These are phyloP conservation scores for Marchantia polymorpha DNA, from an alignment of 225 moss, liverwort and hornwort species.

Conservation along the genomic window DNA sequence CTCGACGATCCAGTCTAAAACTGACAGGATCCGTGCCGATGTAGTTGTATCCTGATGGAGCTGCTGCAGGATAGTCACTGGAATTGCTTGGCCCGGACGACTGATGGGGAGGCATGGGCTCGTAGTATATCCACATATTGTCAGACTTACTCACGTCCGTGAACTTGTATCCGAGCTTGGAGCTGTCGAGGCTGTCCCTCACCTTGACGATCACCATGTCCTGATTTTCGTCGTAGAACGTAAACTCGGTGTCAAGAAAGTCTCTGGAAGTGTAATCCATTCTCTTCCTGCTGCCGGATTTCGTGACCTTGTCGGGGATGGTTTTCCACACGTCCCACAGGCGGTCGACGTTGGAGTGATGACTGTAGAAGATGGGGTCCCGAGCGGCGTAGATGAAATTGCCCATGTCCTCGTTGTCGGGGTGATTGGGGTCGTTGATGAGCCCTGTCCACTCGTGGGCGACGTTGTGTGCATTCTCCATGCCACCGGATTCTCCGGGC, in stretches of 20 bases:
- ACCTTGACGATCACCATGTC: not conserved
- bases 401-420: conserved; percentile 30
- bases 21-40: not conserved
- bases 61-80: not conserved
- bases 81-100: not conserved
- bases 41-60: not conserved
- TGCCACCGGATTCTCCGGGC: not conserved
- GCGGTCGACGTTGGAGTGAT: conserved; percentile 28
- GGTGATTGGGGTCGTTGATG: conserved; percentile 20
- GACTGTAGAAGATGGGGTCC: conserved; percentile 26
- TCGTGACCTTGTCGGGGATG: conserved; percentile 12
- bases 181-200: not conserved
- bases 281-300: conserved; percentile 24
- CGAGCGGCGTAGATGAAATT: not conserved
- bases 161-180: not conserved
- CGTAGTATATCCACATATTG: conserved; percentile 32
- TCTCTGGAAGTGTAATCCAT: not conserved
- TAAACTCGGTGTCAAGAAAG: not conserved
- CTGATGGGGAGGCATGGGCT: conserved; percentile 20
- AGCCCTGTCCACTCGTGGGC: conserved; percentile 46
- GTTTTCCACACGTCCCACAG: not conserved
- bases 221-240: not conserved
- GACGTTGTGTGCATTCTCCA: not conserved
- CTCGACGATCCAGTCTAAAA: not conserved
- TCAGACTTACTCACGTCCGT: conserved; percentile 10